Evolutionary conservation across 192 early-diverging fungal species (phyloP).

Genomic region (Lunasporangiospora selenospora): DNA sequence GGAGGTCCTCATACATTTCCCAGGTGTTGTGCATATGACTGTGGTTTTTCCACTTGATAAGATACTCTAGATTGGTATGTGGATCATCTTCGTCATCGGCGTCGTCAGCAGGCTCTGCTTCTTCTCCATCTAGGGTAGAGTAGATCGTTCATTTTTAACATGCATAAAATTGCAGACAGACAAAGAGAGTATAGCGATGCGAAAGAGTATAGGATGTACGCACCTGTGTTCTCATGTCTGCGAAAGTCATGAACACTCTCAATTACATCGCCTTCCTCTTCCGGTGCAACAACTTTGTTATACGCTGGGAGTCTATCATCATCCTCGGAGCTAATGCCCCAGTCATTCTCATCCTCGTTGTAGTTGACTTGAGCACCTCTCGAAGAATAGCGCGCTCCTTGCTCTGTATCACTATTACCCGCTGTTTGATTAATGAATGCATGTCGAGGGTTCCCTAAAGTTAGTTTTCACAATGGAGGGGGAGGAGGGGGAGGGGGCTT

Average conservation of each 20-base stretch:
- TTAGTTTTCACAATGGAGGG: no score
- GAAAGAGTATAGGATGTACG: neutral
- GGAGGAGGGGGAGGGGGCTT: no score
- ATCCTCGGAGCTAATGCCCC: slow-evolving; percentile 44
- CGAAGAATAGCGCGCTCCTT: slow-evolving; percentile 37
- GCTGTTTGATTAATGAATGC: no score
- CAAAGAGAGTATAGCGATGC: neutral
- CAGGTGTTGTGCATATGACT: slow-evolving; percentile 94
- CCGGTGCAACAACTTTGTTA: slow-evolving; percentile 23
- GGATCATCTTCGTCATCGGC: slow-evolving; percentile 50
- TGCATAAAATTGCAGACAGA: neutral
- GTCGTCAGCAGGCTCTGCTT: slow-evolving; percentile 21
- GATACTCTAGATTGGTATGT: slow-evolving; percentile 73
- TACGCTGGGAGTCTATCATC: slow-evolving; percentile 42
- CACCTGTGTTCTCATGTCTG: slow-evolving; percentile 36
- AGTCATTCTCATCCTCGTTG: slow-evolving; percentile 48
- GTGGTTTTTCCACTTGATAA: slow-evolving; percentile 95
- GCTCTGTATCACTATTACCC: slow-evolving; percentile 29
- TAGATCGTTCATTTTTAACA: neutral
- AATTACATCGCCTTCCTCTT: slow-evolving; percentile 63
- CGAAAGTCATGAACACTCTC: slow-evolving; percentile 63
- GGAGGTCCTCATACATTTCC: slow-evolving; percentile 74
- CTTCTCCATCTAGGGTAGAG: neutral
- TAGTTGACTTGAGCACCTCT: slow-evolving; percentile 46
- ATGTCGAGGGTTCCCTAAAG: no score